A percentile compares a stretch with the other conserved stretches of the same genome.
Conservation (phyloP, 805 yeast genomes). For the Candida argentea region DNA sequence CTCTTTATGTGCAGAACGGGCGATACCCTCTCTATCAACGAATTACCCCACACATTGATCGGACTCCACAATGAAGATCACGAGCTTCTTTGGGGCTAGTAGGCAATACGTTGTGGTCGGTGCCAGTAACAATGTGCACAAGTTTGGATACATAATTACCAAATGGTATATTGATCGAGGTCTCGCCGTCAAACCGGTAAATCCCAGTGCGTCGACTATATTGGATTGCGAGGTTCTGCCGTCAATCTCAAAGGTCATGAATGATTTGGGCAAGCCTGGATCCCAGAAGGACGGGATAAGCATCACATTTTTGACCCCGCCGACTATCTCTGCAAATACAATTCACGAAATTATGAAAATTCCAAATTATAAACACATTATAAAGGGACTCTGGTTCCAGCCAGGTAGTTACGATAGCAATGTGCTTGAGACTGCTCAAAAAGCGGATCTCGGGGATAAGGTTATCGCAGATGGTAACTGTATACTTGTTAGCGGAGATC, state of each 20-base stretch:
- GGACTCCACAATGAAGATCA: constrained; percentile 25
- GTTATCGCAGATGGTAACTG: constrained; percentile 50
- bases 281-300: constrained; percentile 36
- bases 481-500: constrained; percentile 61
- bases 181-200: constrained; percentile 56
- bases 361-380: constrained; percentile 23
- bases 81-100: constrained; percentile 39
- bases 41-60: too few relatives aligned
- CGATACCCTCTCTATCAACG: background rate
- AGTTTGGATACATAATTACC: constrained; percentile 62
- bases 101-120: constrained; percentile 61
- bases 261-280: constrained; percentile 14
- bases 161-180: constrained; percentile 53
- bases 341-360: constrained; percentile 29
- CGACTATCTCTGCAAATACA: constrained; percentile 38
- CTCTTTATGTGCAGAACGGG: too few relatives aligned
- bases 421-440: constrained; percentile 34
- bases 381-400: constrained; percentile 70
- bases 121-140: constrained; percentile 52
- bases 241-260: constrained; percentile 18
- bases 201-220: constrained; percentile 44
- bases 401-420: constrained; percentile 63
- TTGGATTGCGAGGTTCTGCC: constrained; percentile 31
- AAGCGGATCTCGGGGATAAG: constrained; percentile 20
- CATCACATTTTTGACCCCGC: constrained; percentile 70